phyloP scores from a whole-genome alignment of 108 stramenopile genomes.

The Nitzschia sp. region DNA sequence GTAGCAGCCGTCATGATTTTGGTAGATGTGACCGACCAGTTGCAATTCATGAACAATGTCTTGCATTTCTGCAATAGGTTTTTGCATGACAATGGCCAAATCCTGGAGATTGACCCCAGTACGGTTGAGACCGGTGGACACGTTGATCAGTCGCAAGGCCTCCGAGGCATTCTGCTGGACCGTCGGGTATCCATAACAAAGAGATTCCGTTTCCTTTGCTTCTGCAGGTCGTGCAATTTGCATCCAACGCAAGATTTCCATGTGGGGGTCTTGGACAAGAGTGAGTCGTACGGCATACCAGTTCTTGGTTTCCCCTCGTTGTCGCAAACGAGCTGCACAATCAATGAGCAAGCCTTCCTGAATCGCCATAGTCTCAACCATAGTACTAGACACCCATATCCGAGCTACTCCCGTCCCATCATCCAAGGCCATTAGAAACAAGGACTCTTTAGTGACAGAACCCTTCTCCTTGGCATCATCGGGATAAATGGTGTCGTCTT shows the following conservation, averaged over 20 bases:
- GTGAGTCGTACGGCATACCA: conserved; percentile 21
- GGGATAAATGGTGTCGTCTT: neutral
- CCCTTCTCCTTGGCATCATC: neutral
- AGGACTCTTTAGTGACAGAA: neutral
- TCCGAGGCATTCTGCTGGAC: conserved; percentile 18
- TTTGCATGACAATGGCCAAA: conserved; percentile 31
- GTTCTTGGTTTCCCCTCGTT: conserved; percentile 2
- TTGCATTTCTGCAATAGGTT: conserved; percentile 13
- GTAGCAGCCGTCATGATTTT: conserved; percentile 30
- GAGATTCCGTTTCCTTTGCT: neutral
- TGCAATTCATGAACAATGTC: conserved; percentile 29
- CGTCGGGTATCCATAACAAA: conserved; percentile 22
- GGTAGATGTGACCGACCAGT: conserved; percentile 33
- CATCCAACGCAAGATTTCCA: conserved; percentile 30
- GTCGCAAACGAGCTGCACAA: conserved; percentile 22
- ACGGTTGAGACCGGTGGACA: neutral
- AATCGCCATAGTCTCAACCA: conserved; percentile 7
- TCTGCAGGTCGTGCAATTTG: conserved; percentile 16
- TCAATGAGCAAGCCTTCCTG: conserved; percentile 16
- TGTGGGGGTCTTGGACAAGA: conserved; percentile 8
- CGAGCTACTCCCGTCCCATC: conserved; percentile 8
- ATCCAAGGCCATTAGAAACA: conserved; percentile 6
- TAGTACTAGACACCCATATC: conserved; percentile 5
- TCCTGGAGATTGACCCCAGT: conserved; percentile 29
- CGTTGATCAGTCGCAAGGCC: conserved; percentile 21